phyloP scores from a whole-genome alignment of 2,329 filamentous ascomycete genomes.

The Zalaria sp. region DNA sequence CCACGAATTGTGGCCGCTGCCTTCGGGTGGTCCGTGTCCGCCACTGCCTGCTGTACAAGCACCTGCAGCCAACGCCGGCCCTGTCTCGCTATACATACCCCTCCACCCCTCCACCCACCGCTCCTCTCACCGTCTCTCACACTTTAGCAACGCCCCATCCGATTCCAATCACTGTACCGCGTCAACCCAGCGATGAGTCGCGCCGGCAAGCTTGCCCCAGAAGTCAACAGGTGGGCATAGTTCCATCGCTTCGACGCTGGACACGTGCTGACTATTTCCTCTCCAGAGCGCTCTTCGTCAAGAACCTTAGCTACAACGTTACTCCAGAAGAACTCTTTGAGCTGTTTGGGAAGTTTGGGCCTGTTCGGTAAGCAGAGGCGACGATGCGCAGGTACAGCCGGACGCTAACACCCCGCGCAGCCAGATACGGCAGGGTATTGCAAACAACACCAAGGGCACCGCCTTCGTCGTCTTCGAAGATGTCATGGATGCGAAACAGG shows the following conservation, averaged over 20 bases:
- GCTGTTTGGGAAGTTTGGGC: constrained; percentile 94
- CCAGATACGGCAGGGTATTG: constrained; percentile 97
- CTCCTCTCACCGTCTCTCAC: no score
- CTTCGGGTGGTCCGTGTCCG: no score
- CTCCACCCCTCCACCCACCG: no score
- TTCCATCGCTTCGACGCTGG: constrained; percentile 4
- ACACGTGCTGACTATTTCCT: constrained; percentile 15
- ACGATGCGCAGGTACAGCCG: not conserved
- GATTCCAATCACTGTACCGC: no score
- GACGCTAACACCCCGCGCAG: constrained; percentile 30
- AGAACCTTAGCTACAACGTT: constrained; percentile 99
- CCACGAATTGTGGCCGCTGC: no score
- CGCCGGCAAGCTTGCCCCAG: constrained; percentile 91
- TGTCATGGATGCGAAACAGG: constrained; percentile 96
- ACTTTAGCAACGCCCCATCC: no score
- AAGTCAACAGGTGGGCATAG: constrained; percentile 82
- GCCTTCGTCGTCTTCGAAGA: constrained; percentile 99
- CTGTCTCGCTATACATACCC: no score
- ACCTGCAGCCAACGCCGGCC: no score
- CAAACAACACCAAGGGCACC: constrained; percentile 93
- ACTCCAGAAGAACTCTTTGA: constrained; percentile 96
- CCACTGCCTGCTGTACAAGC: no score
- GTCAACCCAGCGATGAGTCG: constrained; percentile 67
- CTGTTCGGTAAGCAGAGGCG: constrained; percentile 60
- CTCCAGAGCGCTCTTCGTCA: constrained; percentile 93